phyloP scores from a whole-genome alignment of 352 stramenopile genomes.

The Globisporangium mamillatum region DNA sequence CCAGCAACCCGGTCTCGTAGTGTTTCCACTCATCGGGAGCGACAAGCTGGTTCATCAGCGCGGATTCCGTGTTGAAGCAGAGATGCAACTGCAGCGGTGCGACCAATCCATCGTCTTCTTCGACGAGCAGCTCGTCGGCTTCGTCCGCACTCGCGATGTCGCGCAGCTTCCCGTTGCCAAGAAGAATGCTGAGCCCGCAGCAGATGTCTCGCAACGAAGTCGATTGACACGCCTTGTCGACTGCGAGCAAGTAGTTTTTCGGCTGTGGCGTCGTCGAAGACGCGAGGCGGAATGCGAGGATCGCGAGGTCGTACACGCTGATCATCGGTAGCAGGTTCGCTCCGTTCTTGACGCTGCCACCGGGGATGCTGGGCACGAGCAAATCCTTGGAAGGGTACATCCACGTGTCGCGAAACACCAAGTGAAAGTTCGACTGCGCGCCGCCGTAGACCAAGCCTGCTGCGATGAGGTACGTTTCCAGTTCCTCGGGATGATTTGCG shows the following conservation, averaged over 20 bases:
- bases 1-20: slow-evolving; percentile 53
- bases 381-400: slow-evolving; percentile 52
- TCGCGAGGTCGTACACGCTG: slow-evolving; percentile 77
- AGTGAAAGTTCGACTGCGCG: slow-evolving; percentile 57
- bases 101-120: slow-evolving; percentile 56
- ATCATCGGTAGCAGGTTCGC: slow-evolving; percentile 82
- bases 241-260: slow-evolving; percentile 67
- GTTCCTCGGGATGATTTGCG: slow-evolving; percentile 48
- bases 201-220: slow-evolving; percentile 68
- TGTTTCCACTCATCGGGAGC: slow-evolving; percentile 66
- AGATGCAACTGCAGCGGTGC: slow-evolving; percentile 70
- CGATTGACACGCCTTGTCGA: slow-evolving; percentile 49
- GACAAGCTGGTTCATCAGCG: slow-evolving; percentile 54
- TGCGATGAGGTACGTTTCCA: slow-evolving; percentile 75
- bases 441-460: slow-evolving; percentile 77
- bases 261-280: slow-evolving; percentile 25
- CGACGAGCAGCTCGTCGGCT: slow-evolving; percentile 52
- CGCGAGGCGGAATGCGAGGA: slow-evolving; percentile 46
- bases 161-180: slow-evolving; percentile 47
- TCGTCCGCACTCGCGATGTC: slow-evolving; percentile 40
- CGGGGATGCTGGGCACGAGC: slow-evolving; percentile 56
- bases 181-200: slow-evolving; percentile 49
- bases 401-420: slow-evolving; percentile 76
- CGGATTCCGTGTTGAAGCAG: slow-evolving; percentile 56
- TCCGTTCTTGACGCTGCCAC: slow-evolving; percentile 28